Evolutionary conservation across 2,329 filamentous ascomycete genomes (phyloP), one percentile per base, ranked within the genome.

Genomic region (Pseudogymnoascus sp.): DNA sequence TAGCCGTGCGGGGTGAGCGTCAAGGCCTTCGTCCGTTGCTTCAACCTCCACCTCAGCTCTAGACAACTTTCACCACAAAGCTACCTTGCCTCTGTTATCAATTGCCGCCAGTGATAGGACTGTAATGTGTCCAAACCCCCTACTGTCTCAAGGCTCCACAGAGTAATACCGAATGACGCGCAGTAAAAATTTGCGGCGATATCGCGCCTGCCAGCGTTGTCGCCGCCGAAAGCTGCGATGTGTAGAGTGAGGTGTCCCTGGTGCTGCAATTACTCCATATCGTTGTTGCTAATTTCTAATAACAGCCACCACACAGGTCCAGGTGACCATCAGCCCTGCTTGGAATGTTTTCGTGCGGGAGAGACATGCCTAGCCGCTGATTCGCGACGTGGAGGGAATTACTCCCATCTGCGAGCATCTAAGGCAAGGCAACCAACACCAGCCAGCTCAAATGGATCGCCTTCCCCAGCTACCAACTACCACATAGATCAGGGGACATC

Each of bases 141-240:
- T 54, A 54, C 28, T 16, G 7, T 25, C 43, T 54, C 18, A 58
- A 58, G 20, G 25, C 25, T 22, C 25, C 57, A 22, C 20, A 12
- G 12, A 22, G 57, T 58, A 22, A 20, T 22, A 30, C 12, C 34
- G 57, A 18, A 28, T 32, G 20, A 30, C 25, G 18, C 25, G 22
- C 22, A 34, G 35, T n/a, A 38, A 38, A 34, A 57, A 35, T 9
- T 32, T 47, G n/a, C 60, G 47, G 32, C 47, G 32, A 59, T 61
- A 59, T 20, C 60, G 60, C 18, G 60, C 60, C n/a, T 61, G 54
- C 50, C 50, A 59, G 50, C 43, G 60, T 20, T 61, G 60, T 59
- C 60, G 60, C 18, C 60, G 34, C 7, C n/a, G 60, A 32, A 61
- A 61, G 47, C 30, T 39, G 18, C 30, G 30, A 22, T 61, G 60